A percentile compares a stretch with the other conserved stretches of the same genome.
phyloP scores from a whole-genome alignment of 2,329 filamentous ascomycete species.

The Aurifilum marmelostoma region DNA sequence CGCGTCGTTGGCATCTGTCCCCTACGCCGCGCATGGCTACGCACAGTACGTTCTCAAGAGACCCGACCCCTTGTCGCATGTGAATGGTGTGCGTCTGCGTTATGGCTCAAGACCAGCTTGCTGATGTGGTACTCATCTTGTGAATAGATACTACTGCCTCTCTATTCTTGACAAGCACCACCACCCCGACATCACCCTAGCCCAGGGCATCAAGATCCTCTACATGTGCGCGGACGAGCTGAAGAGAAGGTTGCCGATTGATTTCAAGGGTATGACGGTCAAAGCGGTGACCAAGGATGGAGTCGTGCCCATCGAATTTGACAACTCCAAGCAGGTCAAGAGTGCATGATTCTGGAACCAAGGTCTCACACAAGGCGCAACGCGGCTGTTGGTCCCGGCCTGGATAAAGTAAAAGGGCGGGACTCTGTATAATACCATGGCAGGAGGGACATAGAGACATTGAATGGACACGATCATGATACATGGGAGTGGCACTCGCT shows the following conservation, averaged over 20 bases:
- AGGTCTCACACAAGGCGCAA: constrained; percentile 22
- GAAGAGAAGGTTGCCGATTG: constrained; percentile 93
- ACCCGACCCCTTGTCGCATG: neutral
- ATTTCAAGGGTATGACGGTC: constrained; percentile 96
- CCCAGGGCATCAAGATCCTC: constrained; percentile 88
- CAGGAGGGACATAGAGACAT: constrained; percentile 25
- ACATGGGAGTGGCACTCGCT: neutral
- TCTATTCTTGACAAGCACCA: constrained; percentile 99
- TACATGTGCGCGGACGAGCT: constrained; percentile 96
- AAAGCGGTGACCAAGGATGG: constrained; percentile 97
- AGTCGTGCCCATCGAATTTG: constrained; percentile 80
- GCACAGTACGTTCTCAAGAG: constrained; percentile 73
- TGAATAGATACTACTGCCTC: constrained; percentile 86
- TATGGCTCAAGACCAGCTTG: constrained; percentile 15
- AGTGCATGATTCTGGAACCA: constrained; percentile 62
- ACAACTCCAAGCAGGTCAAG: constrained; percentile 75
- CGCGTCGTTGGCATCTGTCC: constrained; percentile 82
- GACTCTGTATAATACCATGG: constrained; percentile 35
- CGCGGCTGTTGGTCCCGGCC: constrained; percentile 12
- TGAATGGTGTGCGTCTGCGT: no score
- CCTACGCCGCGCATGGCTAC: constrained; percentile 97
- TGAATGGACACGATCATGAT: constrained; percentile 25
- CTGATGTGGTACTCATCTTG: constrained; percentile 32
- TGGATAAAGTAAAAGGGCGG: constrained; percentile 13
- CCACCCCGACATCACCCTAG: constrained; percentile 88